Evolutionary conservation across 768 basidiomycete species (phyloP).

Genomic region (Trametes cubensis): DNA sequence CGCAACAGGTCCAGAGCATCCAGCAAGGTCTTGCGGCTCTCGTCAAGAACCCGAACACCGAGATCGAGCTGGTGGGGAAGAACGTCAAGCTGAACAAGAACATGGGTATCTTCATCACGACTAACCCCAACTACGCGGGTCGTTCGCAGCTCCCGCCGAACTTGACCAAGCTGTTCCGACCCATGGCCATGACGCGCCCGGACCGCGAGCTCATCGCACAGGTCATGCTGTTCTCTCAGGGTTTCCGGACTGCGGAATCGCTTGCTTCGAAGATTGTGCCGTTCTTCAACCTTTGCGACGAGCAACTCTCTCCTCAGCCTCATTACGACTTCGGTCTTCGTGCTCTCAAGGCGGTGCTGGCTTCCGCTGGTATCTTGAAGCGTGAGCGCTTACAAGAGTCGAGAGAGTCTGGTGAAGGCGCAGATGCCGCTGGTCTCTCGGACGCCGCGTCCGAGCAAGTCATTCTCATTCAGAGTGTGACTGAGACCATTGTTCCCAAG

Average conservation of each 20-base stretch:
- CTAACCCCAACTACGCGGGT: conserved; percentile 98
- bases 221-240: conserved; percentile 99
- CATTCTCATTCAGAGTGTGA: conserved; percentile 96
- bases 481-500: conserved; percentile 98
- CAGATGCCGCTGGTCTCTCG: conserved; percentile 57
- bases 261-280: conserved; percentile 99
- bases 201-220: conserved; percentile 99
- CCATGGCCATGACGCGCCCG: conserved; percentile 99
- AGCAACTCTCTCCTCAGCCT: conserved; percentile 94
- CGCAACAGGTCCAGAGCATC: conserved; percentile 98
- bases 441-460: conserved; percentile 87
- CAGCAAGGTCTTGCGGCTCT: conserved; percentile 91
- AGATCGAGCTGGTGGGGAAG: conserved; percentile 96
- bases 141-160: conserved; percentile 90
- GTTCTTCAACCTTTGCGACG: conserved; percentile 98
- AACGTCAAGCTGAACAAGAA: conserved; percentile 90
- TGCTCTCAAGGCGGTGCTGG: conserved; percentile 93
- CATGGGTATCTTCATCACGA: conserved; percentile 98
- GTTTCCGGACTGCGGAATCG: conserved; percentile 95
- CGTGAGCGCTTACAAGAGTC: conserved; percentile 74
- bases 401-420: conserved; percentile 40
- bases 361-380: conserved; percentile 97
- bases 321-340: conserved; percentile 99
- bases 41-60: conserved; percentile 80
- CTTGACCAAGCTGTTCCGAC: conserved; percentile 89